Evolutionary conservation across 805 yeast species (phyloP).

Genomic region (Ascoidea asiatica): DNA sequence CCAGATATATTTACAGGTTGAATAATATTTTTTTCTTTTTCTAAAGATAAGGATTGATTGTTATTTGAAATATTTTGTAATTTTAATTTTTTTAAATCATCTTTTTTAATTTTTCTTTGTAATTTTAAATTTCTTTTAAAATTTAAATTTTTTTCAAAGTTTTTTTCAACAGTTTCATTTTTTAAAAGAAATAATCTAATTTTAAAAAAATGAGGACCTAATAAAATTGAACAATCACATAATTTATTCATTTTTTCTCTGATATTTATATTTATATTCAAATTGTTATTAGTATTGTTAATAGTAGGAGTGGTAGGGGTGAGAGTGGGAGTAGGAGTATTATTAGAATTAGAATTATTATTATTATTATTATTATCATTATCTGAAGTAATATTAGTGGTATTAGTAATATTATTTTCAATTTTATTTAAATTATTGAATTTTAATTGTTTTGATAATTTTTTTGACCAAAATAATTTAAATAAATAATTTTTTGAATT

Average conservation of each 20-base stretch:
- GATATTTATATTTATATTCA: slow-evolving; percentile 36
- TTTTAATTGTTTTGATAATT: slow-evolving; percentile 34
- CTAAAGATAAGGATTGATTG: no score
- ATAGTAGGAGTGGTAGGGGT: no score
- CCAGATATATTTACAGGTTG: not conserved
- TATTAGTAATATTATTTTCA: not conserved
- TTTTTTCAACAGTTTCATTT: slow-evolving; percentile 55
- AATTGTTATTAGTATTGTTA: slow-evolving; percentile 21
- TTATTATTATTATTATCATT: slow-evolving; percentile 12
- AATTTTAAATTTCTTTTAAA: slow-evolving; percentile 16
- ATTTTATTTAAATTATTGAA: no score
- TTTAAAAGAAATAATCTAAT: slow-evolving; percentile 71
- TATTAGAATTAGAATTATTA: not conserved
- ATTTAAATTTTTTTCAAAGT: slow-evolving; percentile 23
- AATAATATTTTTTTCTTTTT: not conserved
- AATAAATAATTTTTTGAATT: slow-evolving; percentile 39
- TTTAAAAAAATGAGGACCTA: slow-evolving; percentile 80
- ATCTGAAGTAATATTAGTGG: slow-evolving; percentile 19
- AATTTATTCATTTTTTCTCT: slow-evolving; percentile 83
- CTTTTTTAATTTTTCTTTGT: slow-evolving; percentile 6
- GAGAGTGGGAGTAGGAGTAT: not conserved
- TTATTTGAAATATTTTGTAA: not conserved
- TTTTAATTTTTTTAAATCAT: not conserved
- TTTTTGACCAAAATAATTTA: slow-evolving; percentile 68
- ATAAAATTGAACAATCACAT: slow-evolving; percentile 55